Base-by-base conservation (phyloP, 164 flowering plant species). In the Magnolia officinalis region DNA sequence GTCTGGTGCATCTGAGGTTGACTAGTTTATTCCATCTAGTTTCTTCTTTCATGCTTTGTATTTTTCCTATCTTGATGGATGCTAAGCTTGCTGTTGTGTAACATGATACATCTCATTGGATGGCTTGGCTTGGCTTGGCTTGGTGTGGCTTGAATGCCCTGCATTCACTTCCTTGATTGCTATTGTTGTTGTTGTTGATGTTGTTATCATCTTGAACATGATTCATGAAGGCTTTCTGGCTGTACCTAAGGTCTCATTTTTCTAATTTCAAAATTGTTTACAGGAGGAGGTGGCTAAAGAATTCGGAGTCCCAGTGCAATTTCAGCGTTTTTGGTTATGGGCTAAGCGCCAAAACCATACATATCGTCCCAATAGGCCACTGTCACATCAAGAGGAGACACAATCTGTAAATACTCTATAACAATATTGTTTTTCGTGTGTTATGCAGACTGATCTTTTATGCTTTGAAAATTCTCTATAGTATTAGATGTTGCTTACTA, bases 221-320 rank as follows among this genome's bases (percentile, higher is more conserved):
- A 37, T 37, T 37, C 45, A 37, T 37, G 45, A 37, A 11, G 13
- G 61, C 61, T 11, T 55, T 55, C 61, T 55, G 13, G 13, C 61
- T 69, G 66, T 77, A 58, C 78, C 37, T 11, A 55, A 55, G 61
- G 61, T 55, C 16, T 55, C 18, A 55, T 3, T 55, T 31, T 68
- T 49, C 52, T 76, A 79, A 50, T 51, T 82, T 72, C 7, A 5
- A 10, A 31, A 16, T 68, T 18, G 58, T 72, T 69, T 24, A 73
- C 89, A 94, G 98, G 98, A 94, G 80, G 96, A 92, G 76, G 92
- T 94, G 72, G 97, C 97, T 7, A 94, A 91, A 83, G 97, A 92
- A 80, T 88, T 92, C 83, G 94, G 96, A 11, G 75, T 94, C 50
- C 98, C 98, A 6, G 93, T 92, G 50, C 94, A 90, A 80, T 89